Base-by-base conservation (phyloP, 352 stramenopile genomes). In the Globisporangium lucens region DNA sequence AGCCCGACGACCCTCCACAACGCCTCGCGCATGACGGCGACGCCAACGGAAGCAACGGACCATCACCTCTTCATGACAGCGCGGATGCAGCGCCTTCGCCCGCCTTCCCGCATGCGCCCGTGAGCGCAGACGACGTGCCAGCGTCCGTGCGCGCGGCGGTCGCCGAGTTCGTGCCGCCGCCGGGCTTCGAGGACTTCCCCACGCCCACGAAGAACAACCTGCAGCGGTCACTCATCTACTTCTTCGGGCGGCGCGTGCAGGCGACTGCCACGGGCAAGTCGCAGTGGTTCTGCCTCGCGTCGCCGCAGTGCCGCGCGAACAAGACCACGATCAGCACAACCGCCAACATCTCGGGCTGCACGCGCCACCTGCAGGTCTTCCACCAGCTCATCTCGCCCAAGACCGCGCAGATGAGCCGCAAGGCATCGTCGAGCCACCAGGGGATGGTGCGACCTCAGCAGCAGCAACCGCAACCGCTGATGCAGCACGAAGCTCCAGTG, bases 211-310 rank as follows among this genome's bases (percentile, higher is more conserved):
- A 74, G 58, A 74, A 71, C 65, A 74, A 67, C 53, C 63, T 68
- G 17, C 68, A 74, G 68, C 64, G 68, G 12, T 74, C 68, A 33
- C 64, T 74, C 49, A 71, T 74, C 68, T 74, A 74, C 59, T 68
- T 68, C 33, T 74, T 68, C 51, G 68, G 68, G 3, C 52, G 65
- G n/a, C 68, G 68, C 58, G 64, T 74, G 58, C 63, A 69, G 27
- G 51, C 29, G 24, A 49, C 33, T 9, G 53, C 22, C 22, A 58
- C 38, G 12, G 51, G 52, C 57, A 66, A 68, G 59, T 68, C 68
- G 20, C 63, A 74, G 53, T 74, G 68, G 68, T 74, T 74, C 53
- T 74, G 68, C 55, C 65, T 74, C 49, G 68, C 68, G 52, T 71
- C 64, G 29, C 38, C 58, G 27, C 64, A 71, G 47, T 71, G 68